Evolutionary conservation across 768 basidiomycete genomes (phyloP).

Genomic region (Mycena belliarum): DNA sequence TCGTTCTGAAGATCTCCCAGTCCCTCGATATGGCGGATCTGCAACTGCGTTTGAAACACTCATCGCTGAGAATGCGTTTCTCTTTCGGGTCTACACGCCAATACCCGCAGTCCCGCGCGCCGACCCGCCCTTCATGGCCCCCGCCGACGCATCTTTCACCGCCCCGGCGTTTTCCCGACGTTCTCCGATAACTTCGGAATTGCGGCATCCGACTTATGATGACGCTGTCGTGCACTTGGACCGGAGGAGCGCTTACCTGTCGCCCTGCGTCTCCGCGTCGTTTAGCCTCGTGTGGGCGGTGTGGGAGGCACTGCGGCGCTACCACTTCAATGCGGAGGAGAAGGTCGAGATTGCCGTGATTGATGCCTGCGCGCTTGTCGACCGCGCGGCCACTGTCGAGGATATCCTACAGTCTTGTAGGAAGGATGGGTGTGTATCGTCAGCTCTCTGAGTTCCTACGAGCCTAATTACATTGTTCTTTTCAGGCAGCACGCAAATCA

Average conservation of each 20-base stretch:
- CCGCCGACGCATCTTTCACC: conserved; percentile 58
- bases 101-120: conserved; percentile 30
- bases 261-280: conserved; percentile 72
- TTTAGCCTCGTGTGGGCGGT: conserved; percentile 83
- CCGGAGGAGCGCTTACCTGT: conserved; percentile 72
- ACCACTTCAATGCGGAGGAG: conserved; percentile 69
- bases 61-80: conserved; percentile 64
- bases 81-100: conserved; percentile 84
- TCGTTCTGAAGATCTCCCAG: conserved; percentile 43
- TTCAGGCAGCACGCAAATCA: conserved; percentile 60
- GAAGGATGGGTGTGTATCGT: conserved; percentile 46
- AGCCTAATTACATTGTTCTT: neutral
- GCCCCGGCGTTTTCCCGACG: conserved; percentile 63
- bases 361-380: conserved; percentile 60
- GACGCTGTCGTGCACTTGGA: conserved; percentile 75
- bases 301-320: conserved; percentile 81
- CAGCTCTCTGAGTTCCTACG: too few relatives aligned
- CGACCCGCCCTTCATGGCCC: conserved; percentile 22
- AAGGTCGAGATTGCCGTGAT: conserved; percentile 79
- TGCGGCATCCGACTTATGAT: conserved; percentile 47
- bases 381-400: conserved; percentile 62
- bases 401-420: conserved; percentile 57
- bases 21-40: conserved; percentile 71
- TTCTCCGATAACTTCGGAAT: conserved; percentile 33
- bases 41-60: conserved; percentile 64